phyloP scores from a whole-genome alignment of 1,284 basidiomycete species.

The Agroathelia rolfsii region DNA sequence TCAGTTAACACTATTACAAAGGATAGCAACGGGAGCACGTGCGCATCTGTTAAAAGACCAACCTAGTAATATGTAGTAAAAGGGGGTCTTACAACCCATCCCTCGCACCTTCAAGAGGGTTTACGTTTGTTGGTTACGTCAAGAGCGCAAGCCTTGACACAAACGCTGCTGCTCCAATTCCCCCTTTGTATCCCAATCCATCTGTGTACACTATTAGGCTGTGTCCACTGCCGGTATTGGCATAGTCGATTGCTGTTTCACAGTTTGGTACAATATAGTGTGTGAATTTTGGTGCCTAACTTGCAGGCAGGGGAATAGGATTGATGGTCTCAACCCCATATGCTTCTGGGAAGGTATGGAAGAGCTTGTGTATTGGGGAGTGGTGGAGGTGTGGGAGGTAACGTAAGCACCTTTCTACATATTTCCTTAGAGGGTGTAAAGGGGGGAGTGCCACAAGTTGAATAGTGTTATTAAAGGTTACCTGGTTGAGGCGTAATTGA shows the following conservation, averaged over 20 bases:
- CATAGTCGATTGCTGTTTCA: constrained; percentile 6
- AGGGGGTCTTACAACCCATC: too few relatives aligned
- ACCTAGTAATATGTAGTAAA: too few relatives aligned
- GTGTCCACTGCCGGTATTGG: constrained; percentile 10
- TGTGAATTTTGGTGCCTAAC: constrained; percentile 3
- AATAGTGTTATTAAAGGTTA: constrained; percentile 18
- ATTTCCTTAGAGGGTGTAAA: constrained; percentile 21
- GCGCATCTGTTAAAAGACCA: too few relatives aligned
- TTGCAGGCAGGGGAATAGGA: neutral
- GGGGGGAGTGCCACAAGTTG: constrained; percentile 22
- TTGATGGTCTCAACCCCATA: constrained; percentile 13
- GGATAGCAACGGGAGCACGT: too few relatives aligned
- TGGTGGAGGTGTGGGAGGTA: constrained; percentile 8
- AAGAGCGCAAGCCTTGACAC: too few relatives aligned
- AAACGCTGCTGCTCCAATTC: constrained; percentile 22
- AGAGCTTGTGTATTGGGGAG: constrained; percentile 14
- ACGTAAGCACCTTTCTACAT: constrained; percentile 9
- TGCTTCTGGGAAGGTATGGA: constrained; percentile 10
- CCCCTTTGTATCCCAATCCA: constrained; percentile 18
- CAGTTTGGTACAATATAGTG: neutral
- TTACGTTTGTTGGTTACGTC: too few relatives aligned
- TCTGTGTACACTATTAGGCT: constrained; percentile 20
- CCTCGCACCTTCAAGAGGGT: too few relatives aligned
- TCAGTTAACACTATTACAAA: too few relatives aligned
- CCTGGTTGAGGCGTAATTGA: constrained; percentile 16